These are phyloP conservation scores for Betula pendula DNA, from an alignment of 306 rosid species.

Conservation along the genomic window DNA sequence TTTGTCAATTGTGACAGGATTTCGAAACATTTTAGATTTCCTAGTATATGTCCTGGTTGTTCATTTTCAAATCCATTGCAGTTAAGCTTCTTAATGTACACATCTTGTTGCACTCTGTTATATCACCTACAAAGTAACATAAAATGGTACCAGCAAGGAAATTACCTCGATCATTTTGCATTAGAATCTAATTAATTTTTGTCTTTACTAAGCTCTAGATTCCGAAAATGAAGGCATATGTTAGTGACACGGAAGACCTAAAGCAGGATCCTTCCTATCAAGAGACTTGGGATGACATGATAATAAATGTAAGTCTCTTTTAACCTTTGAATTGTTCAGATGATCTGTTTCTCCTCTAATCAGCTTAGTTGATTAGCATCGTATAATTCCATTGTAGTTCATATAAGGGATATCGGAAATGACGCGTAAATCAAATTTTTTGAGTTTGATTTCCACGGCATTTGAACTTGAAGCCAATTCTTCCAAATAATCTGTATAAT, in stretches of 20 bases:
- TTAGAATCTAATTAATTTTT: conserved; percentile 54
- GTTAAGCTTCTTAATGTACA: conserved; percentile 4
- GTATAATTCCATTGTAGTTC: background rate
- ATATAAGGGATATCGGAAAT: background rate
- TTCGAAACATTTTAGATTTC: background rate
- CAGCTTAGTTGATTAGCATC: background rate
- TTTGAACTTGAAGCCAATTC: background rate
- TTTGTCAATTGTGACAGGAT: background rate
- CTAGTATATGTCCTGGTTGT: background rate
- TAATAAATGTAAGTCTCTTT: conserved; percentile 69
- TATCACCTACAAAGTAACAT: conserved; percentile 17
- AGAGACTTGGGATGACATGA: conserved; percentile 99
- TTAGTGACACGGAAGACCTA: conserved; percentile 95
- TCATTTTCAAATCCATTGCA: background rate
- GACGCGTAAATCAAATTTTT: background rate
- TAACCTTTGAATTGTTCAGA: conserved; percentile 16
- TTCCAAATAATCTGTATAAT: background rate
- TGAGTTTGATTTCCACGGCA: background rate
- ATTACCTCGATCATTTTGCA: too few species aligned
- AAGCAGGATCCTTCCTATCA: conserved; percentile 82
- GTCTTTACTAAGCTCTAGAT: conserved; percentile 95
- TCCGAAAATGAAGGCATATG: conserved; percentile 98
- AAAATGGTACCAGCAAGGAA: too few species aligned
- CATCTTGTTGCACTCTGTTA: conserved; percentile 14
- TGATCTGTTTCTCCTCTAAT: conserved; percentile 4